Conservation (phyloP, 495 filamentous ascomycete genomes). For the Penicillium cosmopolitanum region DNA sequence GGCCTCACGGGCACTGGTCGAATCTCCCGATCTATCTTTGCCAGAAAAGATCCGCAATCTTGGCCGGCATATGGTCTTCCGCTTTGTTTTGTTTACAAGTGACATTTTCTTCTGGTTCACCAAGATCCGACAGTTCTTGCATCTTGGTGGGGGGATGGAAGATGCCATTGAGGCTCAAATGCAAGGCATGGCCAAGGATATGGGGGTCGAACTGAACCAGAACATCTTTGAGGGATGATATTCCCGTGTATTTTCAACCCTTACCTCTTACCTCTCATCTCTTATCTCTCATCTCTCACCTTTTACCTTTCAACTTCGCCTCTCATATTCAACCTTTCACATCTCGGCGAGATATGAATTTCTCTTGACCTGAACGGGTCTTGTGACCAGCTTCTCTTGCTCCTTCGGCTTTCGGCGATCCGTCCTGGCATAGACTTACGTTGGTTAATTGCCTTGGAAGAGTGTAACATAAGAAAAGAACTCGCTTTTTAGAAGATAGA, state of each 20-base stretch:
- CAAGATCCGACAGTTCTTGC: conserved; percentile 73
- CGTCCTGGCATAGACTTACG: neutral
- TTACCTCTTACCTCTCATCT: no score
- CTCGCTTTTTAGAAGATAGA: conserved; percentile 14
- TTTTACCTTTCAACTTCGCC: no score
- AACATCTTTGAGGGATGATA: conserved; percentile 82
- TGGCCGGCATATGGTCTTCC: conserved; percentile 77
- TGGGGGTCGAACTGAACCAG: conserved; percentile 88
- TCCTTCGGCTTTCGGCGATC: neutral
- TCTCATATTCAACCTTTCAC: no score
- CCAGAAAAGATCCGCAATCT: conserved; percentile 59
- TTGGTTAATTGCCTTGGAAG: neutral
- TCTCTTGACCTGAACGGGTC: neutral
- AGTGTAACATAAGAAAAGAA: conserved; percentile 4
- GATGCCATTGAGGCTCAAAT: conserved; percentile 89
- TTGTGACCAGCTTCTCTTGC: neutral
- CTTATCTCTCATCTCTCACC: no score
- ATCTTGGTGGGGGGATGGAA: conserved; percentile 83
- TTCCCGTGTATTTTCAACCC: neutral
- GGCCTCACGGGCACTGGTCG: conserved; percentile 79
- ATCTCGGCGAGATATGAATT: no score
- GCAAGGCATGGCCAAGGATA: conserved; percentile 83
- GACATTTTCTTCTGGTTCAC: conserved; percentile 85
- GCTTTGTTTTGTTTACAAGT: conserved; percentile 71
- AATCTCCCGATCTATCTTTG: conserved; percentile 63